Percentiles rank a stretch among this genome's conserved stretches.
Evolutionary conservation across 257 asterid species (phyloP).

Genomic region (Mitragyna speciosa): DNA sequence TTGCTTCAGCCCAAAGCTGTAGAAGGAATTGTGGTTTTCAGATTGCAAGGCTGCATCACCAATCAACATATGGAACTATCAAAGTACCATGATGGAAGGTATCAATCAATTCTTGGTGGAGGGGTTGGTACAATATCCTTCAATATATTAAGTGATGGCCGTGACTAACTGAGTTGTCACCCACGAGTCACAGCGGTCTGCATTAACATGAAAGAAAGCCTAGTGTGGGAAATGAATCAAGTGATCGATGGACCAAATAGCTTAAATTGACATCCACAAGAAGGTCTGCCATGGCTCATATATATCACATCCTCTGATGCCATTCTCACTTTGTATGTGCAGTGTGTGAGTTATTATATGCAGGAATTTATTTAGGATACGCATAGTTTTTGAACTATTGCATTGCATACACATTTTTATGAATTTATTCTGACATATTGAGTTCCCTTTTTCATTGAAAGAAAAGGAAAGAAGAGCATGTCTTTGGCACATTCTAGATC

Average conservation of each 20-base stretch:
- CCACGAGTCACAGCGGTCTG: neutral
- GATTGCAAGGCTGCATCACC: too few species aligned
- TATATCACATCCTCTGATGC: neutral
- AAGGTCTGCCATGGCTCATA: constrained; percentile 13
- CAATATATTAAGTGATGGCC: neutral
- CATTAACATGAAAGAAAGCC: neutral
- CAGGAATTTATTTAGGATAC: too few species aligned
- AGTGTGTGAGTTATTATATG: too few species aligned
- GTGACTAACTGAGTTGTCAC: neutral
- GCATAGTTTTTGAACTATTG: too few species aligned
- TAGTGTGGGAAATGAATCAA: neutral
- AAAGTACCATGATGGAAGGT: neutral
- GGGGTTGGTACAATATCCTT: neutral
- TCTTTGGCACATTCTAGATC: neutral
- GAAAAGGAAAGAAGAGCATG: neutral
- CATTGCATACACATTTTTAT: too few species aligned
- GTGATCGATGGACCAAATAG: neutral
- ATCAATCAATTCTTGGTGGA: neutral
- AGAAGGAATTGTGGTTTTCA: too few species aligned
- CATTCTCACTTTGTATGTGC: too few species aligned
- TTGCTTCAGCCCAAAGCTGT: too few species aligned
- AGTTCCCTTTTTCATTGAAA: neutral
- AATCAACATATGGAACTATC: too few species aligned
- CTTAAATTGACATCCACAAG: constrained; percentile 1
- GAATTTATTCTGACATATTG: neutral